Conservation (phyloP, 768 basidiomycete genomes). For the Roridomyces roridus region DNA sequence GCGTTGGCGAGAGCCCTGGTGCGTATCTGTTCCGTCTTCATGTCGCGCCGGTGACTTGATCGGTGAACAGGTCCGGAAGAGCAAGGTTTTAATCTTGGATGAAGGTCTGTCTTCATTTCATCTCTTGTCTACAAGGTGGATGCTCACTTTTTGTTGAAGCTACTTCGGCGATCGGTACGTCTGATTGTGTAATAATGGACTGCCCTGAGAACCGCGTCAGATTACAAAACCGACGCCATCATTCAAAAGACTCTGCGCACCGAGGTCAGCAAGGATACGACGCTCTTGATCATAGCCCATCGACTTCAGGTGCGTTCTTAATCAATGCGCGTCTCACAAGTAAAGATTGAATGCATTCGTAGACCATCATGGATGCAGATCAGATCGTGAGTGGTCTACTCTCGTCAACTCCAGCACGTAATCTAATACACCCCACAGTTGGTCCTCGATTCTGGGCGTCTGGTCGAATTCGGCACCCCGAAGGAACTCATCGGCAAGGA, state of each 20-base stretch:
- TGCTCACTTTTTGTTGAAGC: too few relatives aligned
- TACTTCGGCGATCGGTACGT: not conserved
- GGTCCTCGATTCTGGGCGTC: constrained; percentile 2
- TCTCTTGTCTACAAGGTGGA: too few relatives aligned
- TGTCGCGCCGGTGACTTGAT: too few relatives aligned
- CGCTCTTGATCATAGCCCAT: constrained; percentile 1
- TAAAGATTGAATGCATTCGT: too few relatives aligned
- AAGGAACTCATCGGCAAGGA: not conserved
- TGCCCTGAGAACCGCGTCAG: too few relatives aligned
- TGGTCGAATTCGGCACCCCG: constrained; percentile 1
- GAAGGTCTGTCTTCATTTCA: too few relatives aligned
- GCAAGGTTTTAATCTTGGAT: not conserved
- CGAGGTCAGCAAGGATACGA: not conserved
- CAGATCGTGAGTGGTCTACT: constrained; percentile 5
- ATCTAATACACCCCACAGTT: not conserved
- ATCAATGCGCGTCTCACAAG: too few relatives aligned
- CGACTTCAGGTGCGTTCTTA: constrained; percentile 2
- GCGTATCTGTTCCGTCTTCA: too few relatives aligned
- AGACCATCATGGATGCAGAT: constrained; percentile 6
- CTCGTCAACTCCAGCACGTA: too few relatives aligned
- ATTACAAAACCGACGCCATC: constrained; percentile 3
- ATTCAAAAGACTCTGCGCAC: constrained; percentile 4
- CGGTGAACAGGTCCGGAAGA: not conserved
- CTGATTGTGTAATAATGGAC: too few relatives aligned
- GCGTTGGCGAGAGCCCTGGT: not conserved